Base-by-base conservation (phyloP, 2,329 filamentous ascomycete species). In the Zelopaecilomyces penicillatus region DNA sequence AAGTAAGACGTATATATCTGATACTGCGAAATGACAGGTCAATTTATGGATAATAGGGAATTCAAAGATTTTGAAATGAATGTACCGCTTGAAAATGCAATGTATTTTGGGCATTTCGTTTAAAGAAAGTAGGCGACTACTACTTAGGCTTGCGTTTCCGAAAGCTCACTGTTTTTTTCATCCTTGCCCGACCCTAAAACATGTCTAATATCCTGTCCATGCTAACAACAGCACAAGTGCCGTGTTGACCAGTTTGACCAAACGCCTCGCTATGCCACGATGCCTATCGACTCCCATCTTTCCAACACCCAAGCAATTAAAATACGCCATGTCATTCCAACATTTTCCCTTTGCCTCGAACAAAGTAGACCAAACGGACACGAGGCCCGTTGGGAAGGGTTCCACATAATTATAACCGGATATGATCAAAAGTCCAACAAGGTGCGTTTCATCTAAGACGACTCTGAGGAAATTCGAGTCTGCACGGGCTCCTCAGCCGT, bases 181-280 rank as follows among this genome's bases (percentile, higher is more conserved):
- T 19, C 19, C 19, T 19, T 19, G 19, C 19, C 19, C 19, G 3
- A 19, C 19, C 19, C 19, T 19, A 19, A 19, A 2, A 19, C 19
- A 19, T 19, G 19, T 19, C 19, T 19, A 19, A 19, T 19, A 19
- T 19, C 19, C 19, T 19, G 19, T 19, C 19, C 19, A 19, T 19
- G 19, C 19, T 19, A 19, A 19, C 19, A 19, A 19, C 19, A 19
- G 19, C 19, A 19, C 19, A 19, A 19, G 19, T 19, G 19, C 19
- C 19, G 19, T 19, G 19, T 19, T 19, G 19, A 19, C 19, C 19
- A 19, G 19, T 19, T 19, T 19, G 19, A 39, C 9, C 52, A 54
- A 57, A 62, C 60, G 60, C 60, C 60, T 44, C 62, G 61, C 62
- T 63, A 64, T 64, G 60, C 55, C 51, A 32, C 39, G 11, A 36